These are phyloP conservation scores for Hysterangium stoloniferum DNA, from an alignment of 768 basidiomycete genomes.

Conservation along the genomic window DNA sequence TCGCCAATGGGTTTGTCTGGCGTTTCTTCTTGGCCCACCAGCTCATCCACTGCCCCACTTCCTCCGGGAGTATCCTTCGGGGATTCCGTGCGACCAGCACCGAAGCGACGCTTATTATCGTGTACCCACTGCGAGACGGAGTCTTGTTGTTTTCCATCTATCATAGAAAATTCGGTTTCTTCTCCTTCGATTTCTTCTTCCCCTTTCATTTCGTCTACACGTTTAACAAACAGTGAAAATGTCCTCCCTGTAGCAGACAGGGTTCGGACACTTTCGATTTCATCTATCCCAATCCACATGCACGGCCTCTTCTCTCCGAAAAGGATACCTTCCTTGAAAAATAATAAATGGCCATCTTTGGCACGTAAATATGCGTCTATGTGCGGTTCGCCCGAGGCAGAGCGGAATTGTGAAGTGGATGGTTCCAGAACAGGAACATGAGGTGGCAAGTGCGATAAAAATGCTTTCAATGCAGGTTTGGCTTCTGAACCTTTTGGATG, in stretches of 20 bases:
- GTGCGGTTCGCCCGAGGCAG: slow-evolving; percentile 43
- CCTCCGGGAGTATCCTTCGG: background rate
- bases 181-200: slow-evolving; percentile 35
- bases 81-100: slow-evolving; percentile 17
- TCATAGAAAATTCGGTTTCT: slow-evolving; percentile 64
- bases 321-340: slow-evolving; percentile 56
- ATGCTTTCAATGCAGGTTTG: slow-evolving; percentile 38
- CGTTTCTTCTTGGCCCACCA: background rate
- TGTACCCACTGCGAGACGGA: slow-evolving; percentile 62
- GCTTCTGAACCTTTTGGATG: slow-evolving; percentile 47
- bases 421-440: slow-evolving; percentile 38
- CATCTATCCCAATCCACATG: slow-evolving; percentile 63
- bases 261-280: slow-evolving; percentile 42
- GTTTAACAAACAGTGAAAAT: slow-evolving; percentile 48
- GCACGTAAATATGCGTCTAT: slow-evolving; percentile 66
- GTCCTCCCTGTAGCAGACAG: slow-evolving; percentile 60
- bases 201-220: slow-evolving; percentile 31
- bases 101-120: slow-evolving; percentile 48
- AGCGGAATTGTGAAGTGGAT: slow-evolving; percentile 42
- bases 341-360: slow-evolving; percentile 66
- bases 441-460: slow-evolving; percentile 41
- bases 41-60: background rate
- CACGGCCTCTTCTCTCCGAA: slow-evolving; percentile 74
- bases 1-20: background rate
- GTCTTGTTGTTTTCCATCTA: slow-evolving; percentile 63